Evolutionary conservation across 148 eudicot species (phyloP), one percentile per base, ranked within the genome.

Genomic region (Vaccinium myrtillus): DNA sequence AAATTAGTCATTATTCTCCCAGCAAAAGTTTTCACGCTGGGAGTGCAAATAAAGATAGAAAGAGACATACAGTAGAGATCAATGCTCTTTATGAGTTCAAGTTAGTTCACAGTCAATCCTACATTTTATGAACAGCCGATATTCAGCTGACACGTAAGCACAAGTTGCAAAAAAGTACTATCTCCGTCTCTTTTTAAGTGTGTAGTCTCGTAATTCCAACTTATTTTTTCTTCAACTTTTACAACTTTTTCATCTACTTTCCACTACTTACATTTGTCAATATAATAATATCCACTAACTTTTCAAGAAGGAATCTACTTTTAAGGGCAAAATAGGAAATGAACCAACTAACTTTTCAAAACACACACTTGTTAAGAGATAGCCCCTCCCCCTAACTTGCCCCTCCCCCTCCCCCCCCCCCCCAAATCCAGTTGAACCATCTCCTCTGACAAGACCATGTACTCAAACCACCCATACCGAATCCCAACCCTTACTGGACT

Each of bases 1-100:
- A 25, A 69, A 69, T 27, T 69, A 30, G 39, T 23, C 25, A 21
- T n/a, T 7, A 61, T 21, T 61, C 69, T 61, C 67, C 8, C 1
- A n/a, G 10, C 23, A 21, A 21, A 61, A 61, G 2, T 7, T 61
- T 61, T 19, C 25, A 23, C 23, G 27, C 27, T 23, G 12, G 12
- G 27, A 58, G 65, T 59, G 65, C 65, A 59, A 59, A 59, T 19
- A 65, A 65, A 65, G 70, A n/a, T 65, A 65, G 70, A 65, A 65
- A 65, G 71, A 23, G 71, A 65, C 30, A 9, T n/a, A 65, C 8
- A 19, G 19, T 19, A 59, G 23, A 59, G 23, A 19, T 59, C 27
- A 63, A 63, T 63, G n/a, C 3, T 6, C 19, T 63, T 63, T n/a
- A n/a, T 61, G n/a, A 61, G 69, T 61, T 61, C 30, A n/a, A 63